These are phyloP conservation scores for Malus orientalis DNA, from an alignment of 306 rosid species.

Conservation along the genomic window DNA sequence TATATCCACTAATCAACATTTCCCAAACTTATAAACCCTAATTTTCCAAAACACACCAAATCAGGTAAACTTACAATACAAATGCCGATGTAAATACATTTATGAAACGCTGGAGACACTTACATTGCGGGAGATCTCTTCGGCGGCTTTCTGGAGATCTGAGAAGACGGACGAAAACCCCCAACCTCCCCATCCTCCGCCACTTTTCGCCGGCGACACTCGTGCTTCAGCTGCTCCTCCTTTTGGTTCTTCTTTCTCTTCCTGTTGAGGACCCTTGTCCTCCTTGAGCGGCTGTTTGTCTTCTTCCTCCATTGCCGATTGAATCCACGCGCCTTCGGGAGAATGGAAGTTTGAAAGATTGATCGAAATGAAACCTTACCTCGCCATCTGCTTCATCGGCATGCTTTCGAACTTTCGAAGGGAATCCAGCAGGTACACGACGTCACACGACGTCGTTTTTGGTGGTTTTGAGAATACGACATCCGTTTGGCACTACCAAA, in stretches of 20 bases:
- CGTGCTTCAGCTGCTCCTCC: slow-evolving; percentile 10
- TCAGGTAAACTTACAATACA: background rate
- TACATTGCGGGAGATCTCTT: slow-evolving; percentile 95
- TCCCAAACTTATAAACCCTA: slow-evolving; percentile 8
- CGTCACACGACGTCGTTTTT: slow-evolving; percentile 3
- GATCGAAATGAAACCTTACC: background rate
- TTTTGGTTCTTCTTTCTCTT: slow-evolving; percentile 9
- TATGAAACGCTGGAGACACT: slow-evolving; percentile 3
- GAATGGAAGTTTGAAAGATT: background rate
- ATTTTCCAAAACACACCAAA: background rate
- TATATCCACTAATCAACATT: slow-evolving; percentile 2
- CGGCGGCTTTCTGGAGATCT: slow-evolving; percentile 90
- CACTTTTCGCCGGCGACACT: slow-evolving; percentile 14
- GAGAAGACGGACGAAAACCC: slow-evolving; percentile 68
- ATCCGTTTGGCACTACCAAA: background rate
- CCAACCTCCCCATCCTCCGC: slow-evolving; percentile 81
- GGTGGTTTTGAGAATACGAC: background rate
- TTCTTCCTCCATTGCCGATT: slow-evolving; percentile 52
- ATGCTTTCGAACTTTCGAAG: slow-evolving; percentile 1
- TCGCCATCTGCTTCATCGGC: background rate
- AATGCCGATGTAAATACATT: background rate
- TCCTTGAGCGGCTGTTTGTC: slow-evolving; percentile 42
- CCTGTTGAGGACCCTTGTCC: slow-evolving; percentile 16
- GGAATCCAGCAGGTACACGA: background rate
- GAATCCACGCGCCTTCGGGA: background rate